Base-by-base conservation (phyloP, 768 basidiomycete genomes). In the Sarcodon sp. region DNA sequence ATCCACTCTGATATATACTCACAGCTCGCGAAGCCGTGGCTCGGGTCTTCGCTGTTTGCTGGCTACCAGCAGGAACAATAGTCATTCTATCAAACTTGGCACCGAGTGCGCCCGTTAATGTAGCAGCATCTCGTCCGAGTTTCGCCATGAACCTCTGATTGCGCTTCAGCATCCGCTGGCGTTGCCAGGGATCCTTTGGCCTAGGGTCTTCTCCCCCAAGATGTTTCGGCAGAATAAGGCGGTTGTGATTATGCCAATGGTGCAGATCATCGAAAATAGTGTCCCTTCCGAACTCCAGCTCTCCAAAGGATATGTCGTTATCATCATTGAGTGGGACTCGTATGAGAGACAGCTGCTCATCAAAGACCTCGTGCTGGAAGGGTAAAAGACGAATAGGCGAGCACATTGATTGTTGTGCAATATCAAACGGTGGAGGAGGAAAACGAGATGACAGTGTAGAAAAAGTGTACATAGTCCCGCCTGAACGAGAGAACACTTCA, bases 81-180 rank as follows among this genome's bases (percentile, higher is more conserved):
- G 70, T 64, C 33, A 77, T 69, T 46, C 70, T 71, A 54, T 75
- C 66, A 27, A 85, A 61, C 6, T 60, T 59, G 1, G 64, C 67
- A 1, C 83, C 83, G 0, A 67, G 68, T 5, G 80, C 80, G 0
- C 83, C 83, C 0, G 77, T 80, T 49, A 85, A 57, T 0, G 79
- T 80, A 35, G 71, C 72, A 8, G 83, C 81, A 39, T 77, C 75
- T 46, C 68, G 62, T 46, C 79, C 78, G 48, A 85, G 55, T 10
- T 56, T 63, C 33, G 68, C 62, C 75, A 81, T 81, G 57, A 74
- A 76, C 0, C 70, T 63, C 54, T 86, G 83, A n/a, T 76, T 67
- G 12, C 57, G 54, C 12, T 64, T 60, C 41, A 75, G 62, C 44
- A 55, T 59, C 53, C 59, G 66, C 50, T 47, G 60, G 27, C 68